Evolutionary conservation across 495 filamentous ascomycete species (phyloP).

Genomic region (Cercophora sp.): DNA sequence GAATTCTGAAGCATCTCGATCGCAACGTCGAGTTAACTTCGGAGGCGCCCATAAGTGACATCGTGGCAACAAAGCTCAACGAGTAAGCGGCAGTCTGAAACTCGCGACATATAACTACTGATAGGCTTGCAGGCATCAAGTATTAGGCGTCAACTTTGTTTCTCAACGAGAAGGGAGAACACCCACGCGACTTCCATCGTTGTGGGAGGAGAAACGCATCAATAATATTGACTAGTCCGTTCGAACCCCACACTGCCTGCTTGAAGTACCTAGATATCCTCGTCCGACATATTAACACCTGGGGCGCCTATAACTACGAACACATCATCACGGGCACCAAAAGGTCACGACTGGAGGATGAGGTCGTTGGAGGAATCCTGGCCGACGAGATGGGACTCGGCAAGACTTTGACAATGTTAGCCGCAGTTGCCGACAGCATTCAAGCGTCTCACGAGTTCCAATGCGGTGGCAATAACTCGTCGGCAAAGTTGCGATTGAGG

Average conservation of each 20-base stretch:
- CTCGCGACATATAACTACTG: too few species aligned
- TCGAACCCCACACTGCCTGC: background rate
- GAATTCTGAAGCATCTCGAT: background rate
- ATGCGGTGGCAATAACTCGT: background rate
- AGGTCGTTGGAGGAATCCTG: background rate
- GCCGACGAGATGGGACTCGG: conserved; percentile 1
- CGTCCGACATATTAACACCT: too few species aligned
- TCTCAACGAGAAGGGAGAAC: background rate
- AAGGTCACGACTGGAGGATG: background rate
- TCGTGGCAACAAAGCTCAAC: background rate
- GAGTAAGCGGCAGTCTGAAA: too few species aligned
- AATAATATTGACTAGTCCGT: background rate
- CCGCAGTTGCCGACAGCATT: background rate
- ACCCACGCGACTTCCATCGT: background rate
- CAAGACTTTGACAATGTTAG: conserved; percentile 1
- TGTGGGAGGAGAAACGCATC: background rate
- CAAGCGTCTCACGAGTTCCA: background rate
- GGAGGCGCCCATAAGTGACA: background rate
- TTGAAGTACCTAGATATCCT: too few species aligned
- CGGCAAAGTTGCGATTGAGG: background rate
- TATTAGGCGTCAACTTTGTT: conserved; percentile 1
- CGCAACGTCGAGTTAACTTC: background rate
- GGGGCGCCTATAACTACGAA: background rate
- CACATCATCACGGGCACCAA: background rate
- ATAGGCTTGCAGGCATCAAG: background rate